Percentiles rank a stretch among this genome's conserved stretches.
These are phyloP conservation scores for Pseudogymnoascus sp. DNA, from an alignment of 2,329 filamentous ascomycete species.

Conservation along the genomic window DNA sequence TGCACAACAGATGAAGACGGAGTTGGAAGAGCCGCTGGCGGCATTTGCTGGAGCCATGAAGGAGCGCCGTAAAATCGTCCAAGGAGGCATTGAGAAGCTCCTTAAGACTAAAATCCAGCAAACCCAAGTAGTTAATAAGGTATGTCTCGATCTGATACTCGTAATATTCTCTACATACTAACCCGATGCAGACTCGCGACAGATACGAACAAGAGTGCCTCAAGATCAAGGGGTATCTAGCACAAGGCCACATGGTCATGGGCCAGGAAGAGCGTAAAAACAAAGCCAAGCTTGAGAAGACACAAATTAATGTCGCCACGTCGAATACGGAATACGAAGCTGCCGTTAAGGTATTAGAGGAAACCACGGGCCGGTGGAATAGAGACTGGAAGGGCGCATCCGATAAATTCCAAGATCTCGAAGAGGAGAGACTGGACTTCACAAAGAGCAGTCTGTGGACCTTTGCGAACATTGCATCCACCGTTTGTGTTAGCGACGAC, in stretches of 20 bases:
- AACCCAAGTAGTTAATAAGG: constrained; percentile 86
- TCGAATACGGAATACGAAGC: constrained; percentile 91
- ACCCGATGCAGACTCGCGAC: constrained; percentile 62
- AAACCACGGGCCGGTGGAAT: constrained; percentile 94
- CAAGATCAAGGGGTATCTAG: constrained; percentile 96
- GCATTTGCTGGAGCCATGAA: constrained; percentile 95
- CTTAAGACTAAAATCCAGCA: constrained; percentile 91
- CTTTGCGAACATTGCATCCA: constrained; percentile 95
- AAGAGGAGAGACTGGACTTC: constrained; percentile 94
- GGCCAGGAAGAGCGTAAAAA: constrained; percentile 98
- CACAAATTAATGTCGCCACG: constrained; percentile 85
- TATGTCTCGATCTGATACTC: constrained; percentile 32
- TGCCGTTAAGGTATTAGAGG: constrained; percentile 86
- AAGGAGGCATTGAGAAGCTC: constrained; percentile 87
- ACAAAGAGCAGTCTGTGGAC: constrained; percentile 97
- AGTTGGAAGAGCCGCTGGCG: constrained; percentile 85
- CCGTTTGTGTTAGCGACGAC: constrained; percentile 96
- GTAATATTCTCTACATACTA: constrained; percentile 10
- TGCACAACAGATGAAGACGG: constrained; percentile 88
- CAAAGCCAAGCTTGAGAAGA: constrained; percentile 97
- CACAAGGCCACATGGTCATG: constrained; percentile 99
- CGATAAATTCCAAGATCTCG: constrained; percentile 97
- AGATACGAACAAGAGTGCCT: constrained; percentile 96
- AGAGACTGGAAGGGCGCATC: constrained; percentile 96
- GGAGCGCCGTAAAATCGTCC: constrained; percentile 92